Conservation (phyloP, 805 yeast species). For the Lachancea lanzarotensis region DNA sequence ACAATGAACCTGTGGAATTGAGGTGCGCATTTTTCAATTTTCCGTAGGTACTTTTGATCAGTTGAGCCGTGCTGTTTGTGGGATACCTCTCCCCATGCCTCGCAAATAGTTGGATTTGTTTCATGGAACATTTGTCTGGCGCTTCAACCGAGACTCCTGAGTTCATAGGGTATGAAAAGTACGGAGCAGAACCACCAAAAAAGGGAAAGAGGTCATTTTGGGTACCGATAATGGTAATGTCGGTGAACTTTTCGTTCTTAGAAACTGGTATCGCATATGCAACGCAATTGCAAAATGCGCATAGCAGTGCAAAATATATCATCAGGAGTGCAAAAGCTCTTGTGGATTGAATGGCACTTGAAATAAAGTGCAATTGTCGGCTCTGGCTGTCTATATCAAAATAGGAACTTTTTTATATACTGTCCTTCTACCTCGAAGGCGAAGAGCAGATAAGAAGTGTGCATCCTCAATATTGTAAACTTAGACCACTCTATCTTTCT, state of each 20-base stretch:
- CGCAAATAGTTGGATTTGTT: constrained; percentile 64
- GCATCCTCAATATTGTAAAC: too few relatives aligned
- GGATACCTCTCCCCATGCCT: constrained; percentile 82
- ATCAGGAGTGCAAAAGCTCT: not conserved
- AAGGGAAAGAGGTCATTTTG: constrained; percentile 38
- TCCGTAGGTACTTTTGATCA: constrained; percentile 29
- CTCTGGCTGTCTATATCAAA: too few relatives aligned
- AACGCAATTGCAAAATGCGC: not conserved
- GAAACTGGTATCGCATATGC: not conserved
- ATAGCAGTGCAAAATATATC: not conserved
- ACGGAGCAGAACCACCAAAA: constrained; percentile 53
- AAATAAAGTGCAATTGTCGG: not conserved
- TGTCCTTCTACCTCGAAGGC: too few relatives aligned
- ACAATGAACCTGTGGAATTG: constrained; percentile 42
- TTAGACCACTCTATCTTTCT: too few relatives aligned
- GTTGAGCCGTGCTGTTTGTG: constrained; percentile 36
- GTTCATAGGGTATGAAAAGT: constrained; percentile 41
- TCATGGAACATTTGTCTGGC: constrained; percentile 46
- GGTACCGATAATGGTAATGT: constrained; percentile 5
- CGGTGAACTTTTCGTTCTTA: not conserved
- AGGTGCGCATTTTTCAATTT: constrained; percentile 25
- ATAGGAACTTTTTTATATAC: too few relatives aligned
- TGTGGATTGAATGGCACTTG: not conserved
- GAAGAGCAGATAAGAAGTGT: too few relatives aligned
- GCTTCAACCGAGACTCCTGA: constrained; percentile 45